Base-by-base conservation (phyloP, 208 protist genomes). In the Willaertia magna region DNA sequence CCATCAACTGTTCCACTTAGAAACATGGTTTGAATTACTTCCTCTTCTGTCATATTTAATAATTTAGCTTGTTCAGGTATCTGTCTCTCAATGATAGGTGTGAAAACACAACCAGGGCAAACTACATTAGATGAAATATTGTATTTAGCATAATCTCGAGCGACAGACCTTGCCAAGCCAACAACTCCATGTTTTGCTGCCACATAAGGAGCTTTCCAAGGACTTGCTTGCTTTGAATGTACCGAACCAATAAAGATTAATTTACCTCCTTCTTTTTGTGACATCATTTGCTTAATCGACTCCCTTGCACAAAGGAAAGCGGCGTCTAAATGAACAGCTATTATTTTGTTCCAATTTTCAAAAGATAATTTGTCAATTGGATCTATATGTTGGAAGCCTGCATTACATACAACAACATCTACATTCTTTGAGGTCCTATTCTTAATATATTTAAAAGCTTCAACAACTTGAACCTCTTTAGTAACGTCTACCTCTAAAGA, bases 371-470 rank as follows among this genome's bases (percentile, higher is more conserved):
- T 87, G 4, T 86, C 87, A 0, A 89, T 87, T 2, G 84, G 51
- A 20, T 61, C 86, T 39, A 93, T 88, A 79, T 91, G 87, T 84
- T 92, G 88, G 2, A 90, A 79, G 42, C 91, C 91, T 22, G 91
- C 91, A 82, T 92, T 92, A 81, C 91, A 91, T 30, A 93, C 89
- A 40, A 94, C 42, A 52, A 91, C 89, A 74, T 91, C 88, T 11
- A 93, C 4, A 44, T 34, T 76, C 43, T 34, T 34, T 20, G 39
- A 76, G n/a, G n/a, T n/a, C 30, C 43, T 43, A n/a, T 76, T 44
- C 7, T n/a, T 43, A 12, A 43, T 20, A 9, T 39, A 4, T 6
- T 39, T 14, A 39, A 76, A 4, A 44, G 34, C 67, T 12, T n/a
- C 2, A 43, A n/a, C 20, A 43, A 76, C 67, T 46, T 39, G 40